phyloP scores from a whole-genome alignment of 2,329 filamentous ascomycete genomes.

The Aspergillus chevalieri region DNA sequence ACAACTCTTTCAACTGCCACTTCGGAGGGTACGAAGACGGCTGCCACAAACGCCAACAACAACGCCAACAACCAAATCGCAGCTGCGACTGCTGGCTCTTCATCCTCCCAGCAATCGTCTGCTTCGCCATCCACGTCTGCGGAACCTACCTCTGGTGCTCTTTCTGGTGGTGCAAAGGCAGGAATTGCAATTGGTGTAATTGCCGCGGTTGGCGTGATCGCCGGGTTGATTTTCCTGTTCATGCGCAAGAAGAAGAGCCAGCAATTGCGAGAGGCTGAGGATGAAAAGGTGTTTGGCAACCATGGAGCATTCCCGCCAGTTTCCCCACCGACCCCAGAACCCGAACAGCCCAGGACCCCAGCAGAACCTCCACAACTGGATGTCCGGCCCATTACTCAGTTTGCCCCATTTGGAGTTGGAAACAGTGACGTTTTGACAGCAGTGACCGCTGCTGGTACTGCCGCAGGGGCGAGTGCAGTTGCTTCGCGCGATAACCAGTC shows the following conservation, averaged over 20 bases:
- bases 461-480: constrained; percentile 11
- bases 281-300: constrained; percentile 55
- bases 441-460: constrained; percentile 9
- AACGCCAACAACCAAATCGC: constrained; percentile 13
- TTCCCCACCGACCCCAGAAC: constrained; percentile 30
- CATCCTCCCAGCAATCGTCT: constrained; percentile 10
- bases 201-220: constrained; percentile 59
- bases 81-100: constrained; percentile 17
- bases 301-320: constrained; percentile 27
- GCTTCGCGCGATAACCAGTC: constrained; percentile 28
- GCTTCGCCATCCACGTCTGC: constrained; percentile 7
- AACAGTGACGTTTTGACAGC: background rate
- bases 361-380: constrained; percentile 70
- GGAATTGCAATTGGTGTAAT: constrained; percentile 81
- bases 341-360: constrained; percentile 27
- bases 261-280: constrained; percentile 45
- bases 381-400: constrained; percentile 76
- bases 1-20: constrained; percentile 18
- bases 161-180: constrained; percentile 56
- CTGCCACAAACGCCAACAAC: constrained; percentile 4
- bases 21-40: constrained; percentile 7
- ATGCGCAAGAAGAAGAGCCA: constrained; percentile 62
- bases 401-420: constrained; percentile 51
- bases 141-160: constrained; percentile 25
- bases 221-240: constrained; percentile 64